Conservation (phyloP, 2,329 filamentous ascomycete species). For the Alternaria gansuensis region DNA sequence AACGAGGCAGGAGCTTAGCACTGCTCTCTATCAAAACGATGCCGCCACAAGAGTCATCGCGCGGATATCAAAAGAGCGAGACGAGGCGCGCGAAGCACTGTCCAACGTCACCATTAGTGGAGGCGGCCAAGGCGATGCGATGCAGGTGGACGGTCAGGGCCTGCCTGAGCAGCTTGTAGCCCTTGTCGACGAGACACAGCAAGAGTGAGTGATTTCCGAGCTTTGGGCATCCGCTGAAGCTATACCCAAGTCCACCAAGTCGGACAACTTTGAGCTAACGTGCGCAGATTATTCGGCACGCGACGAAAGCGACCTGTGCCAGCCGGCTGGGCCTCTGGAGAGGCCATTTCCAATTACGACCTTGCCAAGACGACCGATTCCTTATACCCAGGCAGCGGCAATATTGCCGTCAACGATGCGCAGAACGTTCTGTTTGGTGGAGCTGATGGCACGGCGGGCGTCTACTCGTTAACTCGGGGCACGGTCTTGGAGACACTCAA, state of each 20-base stretch:
- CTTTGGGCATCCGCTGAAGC: too few relatives aligned
- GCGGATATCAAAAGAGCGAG: conserved; percentile 85
- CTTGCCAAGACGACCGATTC: conserved; percentile 63
- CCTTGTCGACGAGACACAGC: conserved; percentile 81
- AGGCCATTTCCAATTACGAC: conserved; percentile 71
- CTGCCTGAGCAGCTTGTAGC: conserved; percentile 75
- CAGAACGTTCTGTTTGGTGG: conserved; percentile 78
- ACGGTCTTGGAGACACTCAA: conserved; percentile 76
- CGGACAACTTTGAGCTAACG: conserved; percentile 29
- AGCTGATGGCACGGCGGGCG: conserved; percentile 74
- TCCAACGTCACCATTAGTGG: conserved; percentile 81
- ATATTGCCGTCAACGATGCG: conserved; percentile 66
- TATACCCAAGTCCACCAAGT: too few relatives aligned
- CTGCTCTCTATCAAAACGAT: conserved; percentile 95
- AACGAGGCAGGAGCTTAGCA: conserved; percentile 91
- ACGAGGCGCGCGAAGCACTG: conserved; percentile 89
- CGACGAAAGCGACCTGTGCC: conserved; percentile 90
- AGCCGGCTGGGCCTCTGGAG: conserved; percentile 81
- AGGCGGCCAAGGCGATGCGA: conserved; percentile 72
- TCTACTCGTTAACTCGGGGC: conserved; percentile 81
- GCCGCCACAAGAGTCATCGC: conserved; percentile 96
- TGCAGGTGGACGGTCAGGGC: conserved; percentile 87
- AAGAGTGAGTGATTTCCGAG: conserved; percentile 65
- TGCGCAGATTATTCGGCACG: conserved; percentile 77
- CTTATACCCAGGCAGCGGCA: conserved; percentile 66